Base-by-base conservation (phyloP, 805 yeast genomes). In the Hanseniaspora meyeri region DNA sequence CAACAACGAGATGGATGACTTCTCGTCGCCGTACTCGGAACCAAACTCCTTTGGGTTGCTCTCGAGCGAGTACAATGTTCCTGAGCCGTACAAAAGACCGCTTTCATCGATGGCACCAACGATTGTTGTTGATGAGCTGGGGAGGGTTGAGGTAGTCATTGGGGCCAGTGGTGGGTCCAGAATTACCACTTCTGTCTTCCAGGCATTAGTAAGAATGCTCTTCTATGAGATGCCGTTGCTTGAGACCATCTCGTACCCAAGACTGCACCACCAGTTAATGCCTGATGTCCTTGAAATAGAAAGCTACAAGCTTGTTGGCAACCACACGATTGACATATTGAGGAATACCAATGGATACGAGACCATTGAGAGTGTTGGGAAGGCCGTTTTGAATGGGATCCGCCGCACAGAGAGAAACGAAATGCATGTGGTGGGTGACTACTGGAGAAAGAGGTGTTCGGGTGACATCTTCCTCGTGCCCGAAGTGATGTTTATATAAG, bases 101-200 rank as follows among this genome's bases (percentile, higher is more conserved):
- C 72, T 91, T 45, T 85, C 95, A 5, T 87, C 95, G 2, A 79
- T 85, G 37, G 77, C 87, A 0, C 97, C 97, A 3, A 77, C 87
- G 0, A 80, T 91, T 34, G 70, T 87, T 0, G 71, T 79, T 19
- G 69, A 73, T 58, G 73, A 71, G 58, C 63, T 69, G 10, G 77
- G 77, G 4, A 62, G 65, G 9, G 80, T 85, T 0, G 89, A 83
- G 61, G 65, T 86, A 29, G 78, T 85, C 5, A 76, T 91, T 58
- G 97, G 97, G 0, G 93, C 96, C 0, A 95, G 97, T 1, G 98
- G 98, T 10, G 97, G 97, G 0, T 83, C 93, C 7, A 73, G 93
- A 56, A 91, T 91, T 51, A 75, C 85, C 14, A 87, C 96, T 0
- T 79, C 95, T 0, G 80, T 91, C 4, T 77, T 91, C 57, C 93